phyloP scores from a whole-genome alignment of 2,329 filamentous ascomycete genomes.

The Hypomyces rosellus region DNA sequence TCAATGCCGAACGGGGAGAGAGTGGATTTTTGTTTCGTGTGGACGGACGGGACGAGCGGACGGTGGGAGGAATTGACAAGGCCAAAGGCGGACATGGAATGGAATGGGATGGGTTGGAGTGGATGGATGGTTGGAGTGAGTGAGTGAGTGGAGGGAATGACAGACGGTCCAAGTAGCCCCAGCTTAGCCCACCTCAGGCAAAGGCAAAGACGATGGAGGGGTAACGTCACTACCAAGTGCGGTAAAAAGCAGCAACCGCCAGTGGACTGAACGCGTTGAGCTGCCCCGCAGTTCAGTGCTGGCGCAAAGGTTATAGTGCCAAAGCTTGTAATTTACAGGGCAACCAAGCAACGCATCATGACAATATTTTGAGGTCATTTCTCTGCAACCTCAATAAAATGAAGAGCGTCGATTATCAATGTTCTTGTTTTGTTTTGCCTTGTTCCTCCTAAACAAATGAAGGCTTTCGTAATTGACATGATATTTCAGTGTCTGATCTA shows the following conservation, averaged over 20 bases:
- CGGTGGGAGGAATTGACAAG: too few relatives aligned
- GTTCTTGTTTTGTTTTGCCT: too few relatives aligned
- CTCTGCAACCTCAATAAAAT: not conserved
- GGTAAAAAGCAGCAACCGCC: not conserved
- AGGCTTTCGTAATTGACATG: too few relatives aligned
- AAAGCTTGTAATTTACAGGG: too few relatives aligned
- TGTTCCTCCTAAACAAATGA: too few relatives aligned
- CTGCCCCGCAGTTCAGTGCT: too few relatives aligned
- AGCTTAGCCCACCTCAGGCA: too few relatives aligned
- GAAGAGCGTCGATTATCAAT: too few relatives aligned
- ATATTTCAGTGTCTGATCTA: too few relatives aligned
- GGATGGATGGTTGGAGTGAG: constrained; percentile 4
- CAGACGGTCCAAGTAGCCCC: not conserved
- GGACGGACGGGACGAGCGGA: not conserved
- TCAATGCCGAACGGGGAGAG: constrained; percentile 11
- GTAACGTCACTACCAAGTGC: constrained; percentile 12
- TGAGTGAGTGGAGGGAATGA: constrained; percentile 6
- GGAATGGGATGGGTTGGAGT: constrained; percentile 1
- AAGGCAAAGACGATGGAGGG: constrained; percentile 6
- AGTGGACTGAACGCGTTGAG: too few relatives aligned
- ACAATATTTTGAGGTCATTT: not conserved
- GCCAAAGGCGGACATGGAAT: too few relatives aligned
- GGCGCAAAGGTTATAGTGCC: too few relatives aligned
- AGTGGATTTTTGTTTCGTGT: not conserved
- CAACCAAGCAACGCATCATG: not conserved